Base-by-base conservation (phyloP, 2,329 filamentous ascomycete species). In the Fusarium chaquense region DNA sequence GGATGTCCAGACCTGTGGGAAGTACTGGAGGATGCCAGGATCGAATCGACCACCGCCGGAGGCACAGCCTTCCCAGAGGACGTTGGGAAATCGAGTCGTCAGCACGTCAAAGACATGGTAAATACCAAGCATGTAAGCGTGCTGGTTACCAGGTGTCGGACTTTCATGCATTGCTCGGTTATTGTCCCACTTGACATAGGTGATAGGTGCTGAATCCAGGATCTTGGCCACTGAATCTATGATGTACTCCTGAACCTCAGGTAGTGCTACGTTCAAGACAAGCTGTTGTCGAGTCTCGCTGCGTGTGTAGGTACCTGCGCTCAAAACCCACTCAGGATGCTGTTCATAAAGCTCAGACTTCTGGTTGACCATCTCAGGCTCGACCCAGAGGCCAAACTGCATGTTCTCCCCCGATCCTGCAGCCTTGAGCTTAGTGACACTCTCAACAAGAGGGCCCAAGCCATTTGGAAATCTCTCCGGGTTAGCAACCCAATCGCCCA, bases 181-280 rank as follows among this genome's bases (percentile, higher is more conserved):
- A 76, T 90, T 89, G 68, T 91, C 89, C 89, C 89, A 91, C 69
- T 91, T 91, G 64, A 91, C 83, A 64, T 91, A 91, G 12, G 79
- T 78, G 47, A 91, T 85, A 26, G 85, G 79, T 0, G 84, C 83
- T 2, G 80, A 84, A 45, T 85, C 80, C 20, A 91, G 82, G 9
- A 91, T 81, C 5, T 81, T 78, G 3, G 87, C 83, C 5, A 91
- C 80, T 0, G 83, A 81, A 0, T 81, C 76, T 67, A 91, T 89
- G 72, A 91, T 85, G 62, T 85, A 90, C 2, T 90, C 83, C 66
- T 91, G 89, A 0, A 91, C 89, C 63, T 90, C 87, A 0, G 84
- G 82, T 0, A 90, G 78, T 0, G 84, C 88, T 0, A 90, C 77
- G 54, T 91, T 90, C 3, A 91, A 80, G 0, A 91, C 87, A 0